Conservation (phyloP, 441 rosid genomes). For the Breynia disticha region DNA sequence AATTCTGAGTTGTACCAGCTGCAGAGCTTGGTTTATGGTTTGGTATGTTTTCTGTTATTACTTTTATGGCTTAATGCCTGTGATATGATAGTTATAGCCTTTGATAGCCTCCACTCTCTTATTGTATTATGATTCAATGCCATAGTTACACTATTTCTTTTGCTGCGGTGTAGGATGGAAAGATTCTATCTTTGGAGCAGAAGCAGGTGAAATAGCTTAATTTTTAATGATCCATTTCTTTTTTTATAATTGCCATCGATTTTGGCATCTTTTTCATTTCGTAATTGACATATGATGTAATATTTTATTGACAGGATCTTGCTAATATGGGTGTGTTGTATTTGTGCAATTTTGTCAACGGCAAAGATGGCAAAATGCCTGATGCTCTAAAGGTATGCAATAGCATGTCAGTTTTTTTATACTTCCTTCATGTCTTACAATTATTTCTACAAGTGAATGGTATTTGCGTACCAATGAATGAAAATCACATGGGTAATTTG, state of each 20-base stretch:
- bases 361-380: constrained; percentile 43
- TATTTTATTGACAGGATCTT: constrained; percentile 47
- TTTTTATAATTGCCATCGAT: background rate
- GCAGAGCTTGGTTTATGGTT: constrained; percentile 49
- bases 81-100: background rate
- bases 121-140: constrained; percentile 9
- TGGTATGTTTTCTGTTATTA: constrained; percentile 39
- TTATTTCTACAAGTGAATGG: no score
- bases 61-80: background rate
- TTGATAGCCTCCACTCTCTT: background rate
- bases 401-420: constrained; percentile 5
- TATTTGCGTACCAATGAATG: no score
- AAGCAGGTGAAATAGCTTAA: constrained; percentile 63
- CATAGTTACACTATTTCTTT: background rate
- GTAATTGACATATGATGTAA: background rate
- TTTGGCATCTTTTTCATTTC: constrained; percentile 1
- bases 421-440: background rate
- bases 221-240: background rate
- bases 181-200: constrained; percentile 62
- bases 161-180: constrained; percentile 57
- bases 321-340: constrained; percentile 62
- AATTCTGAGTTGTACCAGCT: constrained; percentile 52
- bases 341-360: constrained; percentile 57
- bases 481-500: no score
- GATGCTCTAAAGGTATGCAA: constrained; percentile 55